Conservation (phyloP, 2,329 filamentous ascomycete species). For the Colletotrichum brevisporum region DNA sequence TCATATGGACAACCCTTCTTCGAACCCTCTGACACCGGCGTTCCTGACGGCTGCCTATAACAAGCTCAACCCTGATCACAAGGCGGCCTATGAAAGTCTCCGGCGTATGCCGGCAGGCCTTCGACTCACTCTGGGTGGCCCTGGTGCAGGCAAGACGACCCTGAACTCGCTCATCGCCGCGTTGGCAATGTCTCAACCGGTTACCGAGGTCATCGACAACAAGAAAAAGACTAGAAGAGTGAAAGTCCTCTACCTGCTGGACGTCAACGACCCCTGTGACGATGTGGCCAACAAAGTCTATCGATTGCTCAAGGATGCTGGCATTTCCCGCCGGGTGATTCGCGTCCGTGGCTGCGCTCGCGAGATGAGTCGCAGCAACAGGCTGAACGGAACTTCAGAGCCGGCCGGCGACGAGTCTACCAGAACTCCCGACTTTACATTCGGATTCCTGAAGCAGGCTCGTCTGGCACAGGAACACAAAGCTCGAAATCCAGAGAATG, state of each 20-base stretch:
- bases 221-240: slow-evolving; percentile 38
- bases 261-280: slow-evolving; percentile 63
- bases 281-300: slow-evolving; percentile 60
- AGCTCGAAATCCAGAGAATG: not conserved
- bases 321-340: slow-evolving; percentile 47
- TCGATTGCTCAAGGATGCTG: slow-evolving; percentile 52
- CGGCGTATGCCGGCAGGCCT: slow-evolving; percentile 57
- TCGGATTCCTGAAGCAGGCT: slow-evolving; percentile 32
- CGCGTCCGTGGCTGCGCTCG: slow-evolving; percentile 36
- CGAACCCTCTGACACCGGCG: slow-evolving; percentile 8
- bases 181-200: slow-evolving; percentile 46
- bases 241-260: slow-evolving; percentile 59
- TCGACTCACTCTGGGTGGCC: slow-evolving; percentile 61
- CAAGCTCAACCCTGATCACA: slow-evolving; percentile 55
- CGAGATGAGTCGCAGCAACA: slow-evolving; percentile 34
- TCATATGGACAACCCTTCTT: slow-evolving; percentile 29
- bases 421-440: slow-evolving; percentile 19
- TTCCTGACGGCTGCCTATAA: slow-evolving; percentile 11
- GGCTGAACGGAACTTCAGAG: slow-evolving; percentile 15
- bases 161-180: slow-evolving; percentile 60
- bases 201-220: not conserved
- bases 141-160: slow-evolving; percentile 63
- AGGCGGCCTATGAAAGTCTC: slow-evolving; percentile 52
- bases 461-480: not conserved
- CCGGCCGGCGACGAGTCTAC: slow-evolving; percentile 41